A percentile compares a stretch with the other conserved stretches of the same genome.
phyloP scores from a whole-genome alignment of 1,284 basidiomycete species.

The Pisolithus thermaeus region DNA sequence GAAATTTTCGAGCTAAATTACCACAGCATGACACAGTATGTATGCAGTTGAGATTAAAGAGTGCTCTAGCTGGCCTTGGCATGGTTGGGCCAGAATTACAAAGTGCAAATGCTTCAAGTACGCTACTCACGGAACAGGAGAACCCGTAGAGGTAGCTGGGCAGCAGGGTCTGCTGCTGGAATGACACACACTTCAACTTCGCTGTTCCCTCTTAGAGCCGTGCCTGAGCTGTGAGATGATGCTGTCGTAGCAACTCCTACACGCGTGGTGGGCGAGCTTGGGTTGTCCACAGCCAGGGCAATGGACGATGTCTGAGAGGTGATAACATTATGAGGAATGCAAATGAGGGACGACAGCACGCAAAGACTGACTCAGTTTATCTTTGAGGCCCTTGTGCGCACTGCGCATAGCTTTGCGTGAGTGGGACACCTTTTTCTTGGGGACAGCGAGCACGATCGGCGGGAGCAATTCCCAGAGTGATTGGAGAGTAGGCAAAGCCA shows the following conservation, averaged over 20 bases:
- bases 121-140: neutral
- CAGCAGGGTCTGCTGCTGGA: neutral
- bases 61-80: no score
- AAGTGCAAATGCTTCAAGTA: neutral
- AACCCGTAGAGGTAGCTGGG: no score
- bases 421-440: slow-evolving; percentile 93
- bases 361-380: slow-evolving; percentile 74
- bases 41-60: no score
- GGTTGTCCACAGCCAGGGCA: slow-evolving; percentile 89
- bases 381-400: slow-evolving; percentile 93
- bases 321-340: slow-evolving; percentile 8
- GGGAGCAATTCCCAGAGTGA: slow-evolving; percentile 81
- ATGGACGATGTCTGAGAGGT: slow-evolving; percentile 77
- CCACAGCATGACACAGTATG: no score
- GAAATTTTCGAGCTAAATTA: no score
- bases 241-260: slow-evolving; percentile 78
- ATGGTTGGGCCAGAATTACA: no score
- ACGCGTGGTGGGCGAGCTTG: slow-evolving; percentile 88
- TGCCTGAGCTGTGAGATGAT: slow-evolving; percentile 66
- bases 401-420: slow-evolving; percentile 93
- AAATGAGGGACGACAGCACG: neutral
- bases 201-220: slow-evolving; percentile 20
- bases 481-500: slow-evolving; percentile 48
- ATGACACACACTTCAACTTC: neutral
- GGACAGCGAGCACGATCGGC: slow-evolving; percentile 85